A percentile compares a stretch with the other conserved stretches of the same genome.
phyloP scores from a whole-genome alignment of 2,329 filamentous ascomycete genomes.

The Ceratocystis huliohia region DNA sequence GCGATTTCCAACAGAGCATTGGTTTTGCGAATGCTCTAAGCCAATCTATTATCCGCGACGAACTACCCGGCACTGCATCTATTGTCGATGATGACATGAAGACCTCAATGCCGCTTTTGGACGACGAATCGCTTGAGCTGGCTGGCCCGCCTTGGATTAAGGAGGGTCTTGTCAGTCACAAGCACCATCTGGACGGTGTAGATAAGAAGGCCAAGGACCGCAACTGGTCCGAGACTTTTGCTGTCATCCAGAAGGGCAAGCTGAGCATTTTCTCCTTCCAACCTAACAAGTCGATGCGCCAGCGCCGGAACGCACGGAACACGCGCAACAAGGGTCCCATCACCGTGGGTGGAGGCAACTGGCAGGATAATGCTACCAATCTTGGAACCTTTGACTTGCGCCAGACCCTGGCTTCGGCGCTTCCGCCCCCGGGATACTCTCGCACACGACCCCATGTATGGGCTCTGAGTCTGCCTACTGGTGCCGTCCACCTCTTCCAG shows the following conservation, averaged over 20 bases:
- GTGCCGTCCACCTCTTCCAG: constrained; percentile 95
- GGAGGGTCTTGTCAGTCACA: constrained; percentile 89
- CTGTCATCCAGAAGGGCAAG: constrained; percentile 87
- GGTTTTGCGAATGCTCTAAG: constrained; percentile 94
- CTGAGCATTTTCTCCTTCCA: constrained; percentile 91
- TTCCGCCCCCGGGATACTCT: constrained; percentile 87
- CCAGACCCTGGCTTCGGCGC: constrained; percentile 79
- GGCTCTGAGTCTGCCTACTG: constrained; percentile 81
- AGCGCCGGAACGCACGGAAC: constrained; percentile 41
- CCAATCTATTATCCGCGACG: constrained; percentile 86
- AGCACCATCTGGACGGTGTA: constrained; percentile 81
- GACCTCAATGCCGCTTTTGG: constrained; percentile 54
- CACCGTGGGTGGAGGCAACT: constrained; percentile 87
- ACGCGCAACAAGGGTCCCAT: constrained; percentile 37
- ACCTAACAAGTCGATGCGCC: constrained; percentile 60
- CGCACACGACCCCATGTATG: constrained; percentile 83
- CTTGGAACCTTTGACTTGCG: constrained; percentile 77
- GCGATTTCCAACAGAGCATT: constrained; percentile 89
- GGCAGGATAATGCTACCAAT: constrained; percentile 91
- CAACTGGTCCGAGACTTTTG: constrained; percentile 91
- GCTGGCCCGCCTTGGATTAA: constrained; percentile 96
- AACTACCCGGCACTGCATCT: constrained; percentile 42
- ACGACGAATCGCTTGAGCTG: constrained; percentile 85
- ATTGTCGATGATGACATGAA: constrained; percentile 49
- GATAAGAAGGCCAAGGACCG: constrained; percentile 90